Conservation (phyloP, 2,329 filamentous ascomycete genomes). For the Cryphonectria parasitica region DNA sequence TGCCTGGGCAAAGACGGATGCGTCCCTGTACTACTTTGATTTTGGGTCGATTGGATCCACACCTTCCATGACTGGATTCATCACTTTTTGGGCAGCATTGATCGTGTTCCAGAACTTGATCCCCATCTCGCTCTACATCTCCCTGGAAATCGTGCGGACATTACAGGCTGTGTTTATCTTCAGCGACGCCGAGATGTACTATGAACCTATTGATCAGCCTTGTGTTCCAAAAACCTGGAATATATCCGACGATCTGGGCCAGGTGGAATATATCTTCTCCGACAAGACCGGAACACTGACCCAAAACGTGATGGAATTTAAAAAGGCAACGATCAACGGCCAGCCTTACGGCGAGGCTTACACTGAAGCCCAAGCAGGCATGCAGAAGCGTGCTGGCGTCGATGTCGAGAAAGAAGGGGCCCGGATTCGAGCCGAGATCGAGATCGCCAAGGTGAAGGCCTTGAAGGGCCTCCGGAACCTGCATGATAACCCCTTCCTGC, state of each 20-base stretch:
- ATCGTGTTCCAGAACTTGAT: slow-evolving; percentile 99
- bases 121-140: slow-evolving; percentile 96
- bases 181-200: slow-evolving; percentile 95
- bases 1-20: slow-evolving; percentile 75
- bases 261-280: slow-evolving; percentile 99
- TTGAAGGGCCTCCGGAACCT: slow-evolving; percentile 73
- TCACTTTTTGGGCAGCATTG: slow-evolving; percentile 94
- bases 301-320: slow-evolving; percentile 98
- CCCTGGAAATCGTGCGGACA: slow-evolving; percentile 91
- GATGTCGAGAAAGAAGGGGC: slow-evolving; percentile 81
- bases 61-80: slow-evolving; percentile 81
- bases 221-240: slow-evolving; percentile 99
- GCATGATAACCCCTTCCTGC: slow-evolving; percentile 87
- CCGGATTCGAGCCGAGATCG: slow-evolving; percentile 76
- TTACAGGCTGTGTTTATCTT: slow-evolving; percentile 97
- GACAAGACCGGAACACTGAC: slow-evolving; percentile 91
- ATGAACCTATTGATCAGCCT: slow-evolving; percentile 89
- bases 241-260: slow-evolving; percentile 95
- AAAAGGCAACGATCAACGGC: slow-evolving; percentile 97
- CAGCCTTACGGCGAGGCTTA: slow-evolving; percentile 96
- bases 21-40: slow-evolving; percentile 81
- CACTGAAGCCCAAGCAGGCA: slow-evolving; percentile 93
- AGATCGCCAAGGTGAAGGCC: slow-evolving; percentile 73
- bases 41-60: slow-evolving; percentile 79
- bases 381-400: slow-evolving; percentile 89